Base-by-base conservation (phyloP, 176 grass and related monocot species). In the Alopecurus myosuroides region DNA sequence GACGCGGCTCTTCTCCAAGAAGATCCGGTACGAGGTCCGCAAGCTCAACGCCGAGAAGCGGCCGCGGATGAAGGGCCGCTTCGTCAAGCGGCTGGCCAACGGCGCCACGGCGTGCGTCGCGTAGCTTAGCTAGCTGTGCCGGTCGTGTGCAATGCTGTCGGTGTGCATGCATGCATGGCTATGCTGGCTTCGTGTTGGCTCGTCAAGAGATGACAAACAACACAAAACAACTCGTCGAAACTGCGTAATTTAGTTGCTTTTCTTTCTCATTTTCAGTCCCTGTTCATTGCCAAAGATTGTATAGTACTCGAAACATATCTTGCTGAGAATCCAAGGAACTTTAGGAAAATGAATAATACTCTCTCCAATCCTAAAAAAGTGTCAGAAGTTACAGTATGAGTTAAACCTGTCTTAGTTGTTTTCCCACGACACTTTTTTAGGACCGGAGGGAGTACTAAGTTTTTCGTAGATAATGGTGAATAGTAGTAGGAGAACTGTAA, bases 21-120 rank as follows among this genome's bases (percentile, higher is more conserved):
- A 96, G 89, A 99, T 99, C 51, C 91, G 93, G 50, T 99, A 96
- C 84, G 91, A 99, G 84, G 97, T 99, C 84, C 91, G 97, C 36
- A 98, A 98, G 86, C 92, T 98, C 77, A 98, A 98, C 80, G 97
- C 97, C 42, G 93, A 98, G 93, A 98, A 98, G 88, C 85, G 97
- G 57, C 93, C 97, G 11, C 63, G 97, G 77, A 95, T 98, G 93
- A 98, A 98, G 77, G 97, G 97, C 37, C 91, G 97, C 34, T 98
- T 98, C 55, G 91, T 95, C 33, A 98, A 98, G 89, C 89, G 97
- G 12, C 11, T 66, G 18, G 66, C 65, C 36, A 80, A 67, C 35
- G 73, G 77, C 12, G 82, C 84, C 69, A 70, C 57, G 30, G 77
- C 66, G 84, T 90, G 92, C 82, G 64, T 80, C 34, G 84, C 57